Percentiles rank a stretch among this genome's conserved stretches.
phyloP scores from a whole-genome alignment of 768 basidiomycete genomes.

The Pulveroboletus sp. region DNA sequence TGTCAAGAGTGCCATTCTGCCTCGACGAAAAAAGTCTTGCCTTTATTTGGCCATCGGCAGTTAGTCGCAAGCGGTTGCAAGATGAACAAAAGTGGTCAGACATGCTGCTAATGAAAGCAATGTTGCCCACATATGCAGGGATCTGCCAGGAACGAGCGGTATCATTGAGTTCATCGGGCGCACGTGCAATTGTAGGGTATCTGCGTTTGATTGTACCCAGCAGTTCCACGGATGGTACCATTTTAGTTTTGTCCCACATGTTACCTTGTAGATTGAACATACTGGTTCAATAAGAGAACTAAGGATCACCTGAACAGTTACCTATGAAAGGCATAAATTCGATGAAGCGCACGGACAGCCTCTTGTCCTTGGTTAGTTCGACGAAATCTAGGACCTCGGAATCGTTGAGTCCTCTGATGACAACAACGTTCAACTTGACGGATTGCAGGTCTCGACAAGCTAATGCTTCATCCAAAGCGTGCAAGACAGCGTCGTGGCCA shows the following conservation, averaged over 20 bases:
- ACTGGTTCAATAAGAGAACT: conserved; percentile 2
- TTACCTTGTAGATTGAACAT: conserved; percentile 51
- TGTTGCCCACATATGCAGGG: conserved; percentile 63
- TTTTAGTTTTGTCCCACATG: conserved; percentile 77
- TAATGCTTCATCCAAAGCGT: conserved; percentile 61
- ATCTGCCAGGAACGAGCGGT: conserved; percentile 80
- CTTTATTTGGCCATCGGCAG: conserved; percentile 91
- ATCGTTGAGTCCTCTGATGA: conserved; percentile 79
- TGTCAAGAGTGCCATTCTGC: conserved; percentile 2
- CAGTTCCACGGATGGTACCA: conserved; percentile 71
- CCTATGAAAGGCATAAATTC: conserved; percentile 95
- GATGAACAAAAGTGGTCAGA: conserved; percentile 88
- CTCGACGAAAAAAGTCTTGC: conserved; percentile 31
- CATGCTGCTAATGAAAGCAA: conserved; percentile 93
- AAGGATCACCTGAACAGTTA: conserved; percentile 26
- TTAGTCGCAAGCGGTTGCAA: conserved; percentile 80
- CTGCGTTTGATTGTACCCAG: conserved; percentile 44
- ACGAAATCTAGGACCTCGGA: conserved; percentile 77
- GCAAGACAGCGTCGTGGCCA: conserved; percentile 74
- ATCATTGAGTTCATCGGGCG: conserved; percentile 66
- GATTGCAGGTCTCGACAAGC: conserved; percentile 45
- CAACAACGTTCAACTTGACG: conserved; percentile 82
- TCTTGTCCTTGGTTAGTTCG: conserved; percentile 60
- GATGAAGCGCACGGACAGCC: conserved; percentile 77
- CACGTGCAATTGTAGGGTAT: conserved; percentile 53